A percentile compares a stretch with the other conserved stretches of the same genome.
Evolutionary conservation across 352 stramenopile species (phyloP).

Genomic region (Blastocystis hominis): DNA sequence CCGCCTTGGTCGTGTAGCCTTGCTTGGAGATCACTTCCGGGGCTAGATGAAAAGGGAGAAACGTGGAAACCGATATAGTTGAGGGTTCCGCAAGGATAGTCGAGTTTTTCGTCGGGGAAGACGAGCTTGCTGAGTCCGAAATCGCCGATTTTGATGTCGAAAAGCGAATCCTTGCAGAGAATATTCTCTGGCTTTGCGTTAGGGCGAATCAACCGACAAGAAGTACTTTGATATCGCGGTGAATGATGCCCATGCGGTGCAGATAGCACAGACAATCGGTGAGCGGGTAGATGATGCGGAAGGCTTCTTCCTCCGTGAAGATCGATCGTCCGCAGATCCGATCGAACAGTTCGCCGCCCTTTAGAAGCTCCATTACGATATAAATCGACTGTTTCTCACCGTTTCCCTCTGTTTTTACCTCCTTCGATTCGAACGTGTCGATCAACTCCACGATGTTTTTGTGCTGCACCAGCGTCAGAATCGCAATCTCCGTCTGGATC

Average conservation of each 20-base stretch:
- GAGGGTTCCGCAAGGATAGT: slow-evolving; percentile 80
- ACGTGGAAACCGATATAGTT: slow-evolving; percentile 71
- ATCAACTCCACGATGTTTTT: slow-evolving; percentile 63
- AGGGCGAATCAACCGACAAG: background rate
- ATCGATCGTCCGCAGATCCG: slow-evolving; percentile 77
- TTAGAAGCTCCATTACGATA: slow-evolving; percentile 90
- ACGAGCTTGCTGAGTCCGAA: slow-evolving; percentile 83
- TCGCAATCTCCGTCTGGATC: slow-evolving; percentile 80
- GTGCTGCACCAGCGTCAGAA: slow-evolving; percentile 78
- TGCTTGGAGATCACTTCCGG: slow-evolving; percentile 77
- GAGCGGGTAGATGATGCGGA: slow-evolving; percentile 73
- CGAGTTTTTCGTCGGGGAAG: slow-evolving; percentile 80
- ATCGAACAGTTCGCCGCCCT: slow-evolving; percentile 90
- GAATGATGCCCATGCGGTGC: slow-evolving; percentile 78
- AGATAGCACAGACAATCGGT: slow-evolving; percentile 79
- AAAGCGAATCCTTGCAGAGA: slow-evolving; percentile 70
- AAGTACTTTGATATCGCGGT: slow-evolving; percentile 63
- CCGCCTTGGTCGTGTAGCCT: slow-evolving; percentile 76
- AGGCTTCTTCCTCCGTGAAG: slow-evolving; percentile 78
- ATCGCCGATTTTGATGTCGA: slow-evolving; percentile 70
- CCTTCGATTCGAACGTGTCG: slow-evolving; percentile 81
- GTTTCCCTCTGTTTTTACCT: background rate
- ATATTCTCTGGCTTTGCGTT: slow-evolving; percentile 68
- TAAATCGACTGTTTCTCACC: slow-evolving; percentile 76
- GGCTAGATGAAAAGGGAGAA: slow-evolving; percentile 59